Evolutionary conservation across 306 rosid species (phyloP).

Genomic region (Abrus precatorius): DNA sequence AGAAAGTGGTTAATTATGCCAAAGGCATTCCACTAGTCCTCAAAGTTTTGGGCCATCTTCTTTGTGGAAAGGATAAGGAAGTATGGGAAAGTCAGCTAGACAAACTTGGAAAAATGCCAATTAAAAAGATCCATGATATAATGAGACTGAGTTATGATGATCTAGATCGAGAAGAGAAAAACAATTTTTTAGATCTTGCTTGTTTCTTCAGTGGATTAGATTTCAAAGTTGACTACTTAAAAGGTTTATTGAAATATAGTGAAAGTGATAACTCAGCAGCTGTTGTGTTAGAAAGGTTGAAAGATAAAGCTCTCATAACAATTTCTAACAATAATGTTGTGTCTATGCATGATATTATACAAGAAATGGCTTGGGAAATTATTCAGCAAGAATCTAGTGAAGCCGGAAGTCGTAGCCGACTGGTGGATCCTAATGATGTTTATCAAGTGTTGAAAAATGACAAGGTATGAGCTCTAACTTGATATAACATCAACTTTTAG

Average conservation of each 20-base stretch:
- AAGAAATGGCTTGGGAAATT: constrained; percentile 46
- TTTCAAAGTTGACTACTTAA: constrained; percentile 1
- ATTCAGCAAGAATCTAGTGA: constrained; percentile 26
- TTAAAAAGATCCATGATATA: background rate
- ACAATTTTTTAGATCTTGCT: constrained; percentile 37
- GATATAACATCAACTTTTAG: too few species aligned
- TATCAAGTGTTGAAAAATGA: constrained; percentile 2
- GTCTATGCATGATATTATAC: constrained; percentile 38
- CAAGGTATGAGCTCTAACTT: background rate
- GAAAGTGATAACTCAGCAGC: constrained; percentile 16
- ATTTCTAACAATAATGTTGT: constrained; percentile 8
- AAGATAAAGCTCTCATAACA: constrained; percentile 41
- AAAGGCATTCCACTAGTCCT: constrained; percentile 40
- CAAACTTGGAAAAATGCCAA: background rate
- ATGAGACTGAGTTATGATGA: constrained; percentile 36
- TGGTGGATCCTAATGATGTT: constrained; percentile 31
- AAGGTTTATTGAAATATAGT: constrained; percentile 17
- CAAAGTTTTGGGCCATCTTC: constrained; percentile 38
- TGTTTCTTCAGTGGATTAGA: constrained; percentile 29
- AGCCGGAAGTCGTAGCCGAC: background rate
- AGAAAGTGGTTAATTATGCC: constrained; percentile 12
- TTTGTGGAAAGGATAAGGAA: constrained; percentile 27
- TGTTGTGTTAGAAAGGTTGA: constrained; percentile 17
- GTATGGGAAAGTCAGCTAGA: constrained; percentile 38
- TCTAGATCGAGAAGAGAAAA: constrained; percentile 1